A percentile compares a stretch with the other conserved stretches of the same genome.
Conservation (phyloP, 2,329 filamentous ascomycete species). For the Hymenoscyphus occultus region DNA sequence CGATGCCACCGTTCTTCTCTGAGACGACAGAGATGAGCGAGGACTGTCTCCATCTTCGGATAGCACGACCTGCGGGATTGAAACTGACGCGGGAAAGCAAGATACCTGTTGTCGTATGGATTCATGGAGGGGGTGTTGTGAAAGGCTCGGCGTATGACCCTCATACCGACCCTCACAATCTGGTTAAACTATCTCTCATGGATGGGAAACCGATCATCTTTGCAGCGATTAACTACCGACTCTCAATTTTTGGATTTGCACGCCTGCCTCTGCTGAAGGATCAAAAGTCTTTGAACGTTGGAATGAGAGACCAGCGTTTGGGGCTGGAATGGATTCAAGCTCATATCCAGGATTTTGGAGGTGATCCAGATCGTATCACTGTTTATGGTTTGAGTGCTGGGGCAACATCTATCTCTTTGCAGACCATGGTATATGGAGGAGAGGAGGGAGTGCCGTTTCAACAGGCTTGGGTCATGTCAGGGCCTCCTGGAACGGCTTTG, state of each 20-base stretch:
- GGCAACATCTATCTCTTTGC: not conserved
- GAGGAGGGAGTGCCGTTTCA: not conserved
- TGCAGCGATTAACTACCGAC: conserved; percentile 11
- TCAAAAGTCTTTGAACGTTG: conserved; percentile 11
- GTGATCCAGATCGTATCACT: not conserved
- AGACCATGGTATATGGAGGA: not conserved
- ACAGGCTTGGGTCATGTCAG: conserved; percentile 5
- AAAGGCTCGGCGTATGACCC: conserved; percentile 5
- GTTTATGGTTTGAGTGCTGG: conserved; percentile 5
- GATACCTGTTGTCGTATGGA: conserved; percentile 13
- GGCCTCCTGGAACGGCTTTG: conserved; percentile 5
- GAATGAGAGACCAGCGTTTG: conserved; percentile 14
- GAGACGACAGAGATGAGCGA: conserved; percentile 8
- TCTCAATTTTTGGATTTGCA: conserved; percentile 14
- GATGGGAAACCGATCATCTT: conserved; percentile 10
- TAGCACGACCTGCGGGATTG: conserved; percentile 3
- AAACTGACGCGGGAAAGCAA: not conserved
- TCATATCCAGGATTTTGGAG: conserved; percentile 10
- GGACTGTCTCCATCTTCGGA: conserved; percentile 12
- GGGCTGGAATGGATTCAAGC: conserved; percentile 12
- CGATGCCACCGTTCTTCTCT: conserved; percentile 10
- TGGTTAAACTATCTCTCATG: not conserved
- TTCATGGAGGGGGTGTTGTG: conserved; percentile 9
- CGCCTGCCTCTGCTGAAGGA: conserved; percentile 6
- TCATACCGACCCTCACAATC: conserved; percentile 1